These are phyloP conservation scores for Pyrrhoderma noxium DNA, from an alignment of 1,284 basidiomycete genomes.

Conservation along the genomic window DNA sequence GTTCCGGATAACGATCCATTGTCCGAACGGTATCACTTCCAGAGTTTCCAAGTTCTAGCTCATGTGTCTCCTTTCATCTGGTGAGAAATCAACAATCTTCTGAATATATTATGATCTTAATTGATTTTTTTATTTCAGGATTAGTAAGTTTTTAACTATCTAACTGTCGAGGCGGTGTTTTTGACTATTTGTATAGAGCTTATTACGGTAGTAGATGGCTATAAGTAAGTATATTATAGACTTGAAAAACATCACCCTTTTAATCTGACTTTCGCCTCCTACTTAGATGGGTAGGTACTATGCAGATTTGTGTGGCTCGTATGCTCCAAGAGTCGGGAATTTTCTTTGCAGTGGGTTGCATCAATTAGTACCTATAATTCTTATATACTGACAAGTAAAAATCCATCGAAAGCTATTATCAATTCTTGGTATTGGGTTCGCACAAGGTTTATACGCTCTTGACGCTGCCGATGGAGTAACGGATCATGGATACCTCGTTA, in stretches of 20 bases:
- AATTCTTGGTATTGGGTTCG: slow-evolving; percentile 78
- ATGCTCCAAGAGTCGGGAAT: slow-evolving; percentile 93
- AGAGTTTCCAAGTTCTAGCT: slow-evolving; percentile 82
- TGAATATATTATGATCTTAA: background rate
- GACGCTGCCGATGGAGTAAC: slow-evolving; percentile 83
- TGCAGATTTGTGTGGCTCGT: slow-evolving; percentile 80
- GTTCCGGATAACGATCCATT: slow-evolving; percentile 31
- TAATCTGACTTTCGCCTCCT: slow-evolving; percentile 1
- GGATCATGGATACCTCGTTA: slow-evolving; percentile 48
- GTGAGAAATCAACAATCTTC: slow-evolving; percentile 36
- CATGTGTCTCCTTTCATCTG: slow-evolving; percentile 84
- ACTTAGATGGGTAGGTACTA: slow-evolving; percentile 67
- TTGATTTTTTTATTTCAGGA: slow-evolving; percentile 39
- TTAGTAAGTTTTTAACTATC: slow-evolving; percentile 50
- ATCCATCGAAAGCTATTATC: slow-evolving; percentile 53
- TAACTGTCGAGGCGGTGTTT: slow-evolving; percentile 1
- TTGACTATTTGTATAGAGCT: slow-evolving; percentile 44
- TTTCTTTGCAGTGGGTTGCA: slow-evolving; percentile 71
- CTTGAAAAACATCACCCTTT: background rate
- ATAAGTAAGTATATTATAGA: slow-evolving; percentile 44
- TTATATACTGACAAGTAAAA: slow-evolving; percentile 3
- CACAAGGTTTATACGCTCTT: slow-evolving; percentile 80
- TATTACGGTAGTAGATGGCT: slow-evolving; percentile 74
- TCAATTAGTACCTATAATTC: slow-evolving; percentile 13
- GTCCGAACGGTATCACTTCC: slow-evolving; percentile 42